These are phyloP conservation scores for Paxillus involutus DNA, from an alignment of 768 basidiomycete genomes.

Conservation along the genomic window DNA sequence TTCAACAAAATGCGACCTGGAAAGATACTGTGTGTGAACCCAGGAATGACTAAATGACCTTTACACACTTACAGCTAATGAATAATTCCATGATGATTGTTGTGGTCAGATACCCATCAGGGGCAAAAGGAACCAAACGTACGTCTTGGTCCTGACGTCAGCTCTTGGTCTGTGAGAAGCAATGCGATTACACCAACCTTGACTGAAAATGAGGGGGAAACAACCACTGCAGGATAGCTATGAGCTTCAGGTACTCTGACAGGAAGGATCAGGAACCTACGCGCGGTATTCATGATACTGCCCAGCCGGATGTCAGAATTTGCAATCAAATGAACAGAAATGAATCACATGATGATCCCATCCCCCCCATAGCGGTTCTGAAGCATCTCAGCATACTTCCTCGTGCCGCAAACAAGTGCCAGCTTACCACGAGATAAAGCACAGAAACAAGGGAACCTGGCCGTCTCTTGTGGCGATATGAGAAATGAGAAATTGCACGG, in stretches of 20 bases:
- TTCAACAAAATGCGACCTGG: constrained; percentile 6
- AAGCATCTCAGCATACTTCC: neutral
- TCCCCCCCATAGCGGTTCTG: constrained; percentile 9
- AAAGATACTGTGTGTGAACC: neutral
- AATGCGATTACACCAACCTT: neutral
- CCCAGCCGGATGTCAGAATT: neutral
- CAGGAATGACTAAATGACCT: neutral
- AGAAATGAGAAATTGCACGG: neutral
- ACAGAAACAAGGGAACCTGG: neutral
- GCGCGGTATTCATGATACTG: constrained; percentile 1
- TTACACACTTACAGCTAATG: neutral
- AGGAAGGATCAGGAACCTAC: neutral
- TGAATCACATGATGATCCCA: constrained; percentile 1
- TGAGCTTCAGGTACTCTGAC: neutral
- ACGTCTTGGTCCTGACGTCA: constrained; percentile 2
- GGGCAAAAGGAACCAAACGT: neutral
- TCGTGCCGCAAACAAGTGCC: neutral
- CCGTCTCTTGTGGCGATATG: neutral
- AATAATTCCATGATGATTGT: neutral
- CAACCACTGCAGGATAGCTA: neutral
- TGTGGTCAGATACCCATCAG: neutral
- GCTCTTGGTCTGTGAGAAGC: neutral
- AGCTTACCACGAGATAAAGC: constrained; percentile 4
- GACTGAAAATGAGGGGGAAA: constrained; percentile 3
- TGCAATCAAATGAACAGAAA: neutral